Evolutionary conservation across 2,329 filamentous ascomycete species (phyloP).

Genomic region (Salinomyces thailandicus): DNA sequence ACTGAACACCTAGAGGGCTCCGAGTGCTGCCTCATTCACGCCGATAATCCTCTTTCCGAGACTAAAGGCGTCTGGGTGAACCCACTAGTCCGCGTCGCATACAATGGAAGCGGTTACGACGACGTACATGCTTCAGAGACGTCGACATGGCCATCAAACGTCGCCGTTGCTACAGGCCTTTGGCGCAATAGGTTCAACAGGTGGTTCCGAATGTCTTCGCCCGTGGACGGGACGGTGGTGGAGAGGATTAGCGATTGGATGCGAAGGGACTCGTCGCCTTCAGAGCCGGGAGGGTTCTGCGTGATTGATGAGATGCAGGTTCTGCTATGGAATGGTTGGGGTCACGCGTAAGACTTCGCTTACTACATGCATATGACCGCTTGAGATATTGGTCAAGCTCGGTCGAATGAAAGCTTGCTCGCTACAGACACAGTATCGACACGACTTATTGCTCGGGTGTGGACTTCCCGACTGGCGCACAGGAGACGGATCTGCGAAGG

Average conservation of each 20-base stretch:
- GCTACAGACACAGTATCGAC: too few relatives aligned
- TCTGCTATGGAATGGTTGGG: constrained; percentile 27
- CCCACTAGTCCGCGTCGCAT: constrained; percentile 57
- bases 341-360: constrained; percentile 26
- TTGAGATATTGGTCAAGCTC: too few relatives aligned
- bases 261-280: constrained; percentile 1
- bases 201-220: constrained; percentile 2
- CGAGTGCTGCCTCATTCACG: constrained; percentile 69
- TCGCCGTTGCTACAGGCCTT: constrained; percentile 9
- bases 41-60: constrained; percentile 52
- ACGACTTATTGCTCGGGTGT: too few relatives aligned
- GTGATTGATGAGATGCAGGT: constrained; percentile 32
- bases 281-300: constrained; percentile 25
- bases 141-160: constrained; percentile 9
- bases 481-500: too few relatives aligned
- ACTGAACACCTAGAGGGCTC: constrained; percentile 58
- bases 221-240: not conserved
- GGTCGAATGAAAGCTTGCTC: too few relatives aligned
- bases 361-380: too few relatives aligned
- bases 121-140: constrained; percentile 9
- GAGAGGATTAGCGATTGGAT: constrained; percentile 7
- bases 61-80: constrained; percentile 55
- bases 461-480: too few relatives aligned
- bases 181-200: constrained; percentile 16
- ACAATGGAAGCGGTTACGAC: constrained; percentile 32